Base-by-base conservation (phyloP, 2,329 filamentous ascomycete species). In the Neopestalotiopsis sp. region DNA sequence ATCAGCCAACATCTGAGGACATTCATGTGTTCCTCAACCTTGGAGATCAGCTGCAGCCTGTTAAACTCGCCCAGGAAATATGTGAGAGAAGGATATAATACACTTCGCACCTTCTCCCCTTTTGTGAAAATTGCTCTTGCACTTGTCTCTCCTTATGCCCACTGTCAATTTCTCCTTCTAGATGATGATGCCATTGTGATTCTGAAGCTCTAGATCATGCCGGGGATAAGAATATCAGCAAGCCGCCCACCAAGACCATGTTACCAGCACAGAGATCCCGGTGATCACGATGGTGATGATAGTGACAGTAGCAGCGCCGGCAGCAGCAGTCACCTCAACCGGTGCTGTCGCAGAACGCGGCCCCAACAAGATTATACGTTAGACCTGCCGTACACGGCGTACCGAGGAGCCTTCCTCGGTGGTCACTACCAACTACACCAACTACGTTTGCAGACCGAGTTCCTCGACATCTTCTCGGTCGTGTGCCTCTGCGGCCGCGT, bases 381-480 rank as follows among this genome's bases (percentile, higher is more conserved):
- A 28, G 30, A 59, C 24, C 20, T 59, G 6, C 24, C 57, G 57
- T 59, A 59, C 57, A 59, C 30, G 14, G 12, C 60, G 10, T 63
- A 24, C 32, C 60, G 38, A 3, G 38, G 60, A 45, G 60, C 32
- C 13, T 40, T 34, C 58, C 17, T 38, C 20, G 57, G 57, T 3
- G 60, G 32, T 9, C 32, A 63, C 49, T 71, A 56, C 68, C 28
- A 69, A 67, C 24, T 71, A n/a, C 67, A 70, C 57, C 24, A 72
- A 70, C 14, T 71, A 69, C 17, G 67, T 67, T 20, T 45, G 32
- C 42, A 65, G 61, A 68, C 45, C 42, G 67, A 68, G 20, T 65
- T 59, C 65, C 62, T 69, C 14, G 69, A 72, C 45, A 67, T 71
- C 42, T 70, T 68, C 68, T 40, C 45, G 12, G 68, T 71, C 20